Conservation (phyloP, 495 filamentous ascomycete genomes). For the Tuber calosporum region DNA sequence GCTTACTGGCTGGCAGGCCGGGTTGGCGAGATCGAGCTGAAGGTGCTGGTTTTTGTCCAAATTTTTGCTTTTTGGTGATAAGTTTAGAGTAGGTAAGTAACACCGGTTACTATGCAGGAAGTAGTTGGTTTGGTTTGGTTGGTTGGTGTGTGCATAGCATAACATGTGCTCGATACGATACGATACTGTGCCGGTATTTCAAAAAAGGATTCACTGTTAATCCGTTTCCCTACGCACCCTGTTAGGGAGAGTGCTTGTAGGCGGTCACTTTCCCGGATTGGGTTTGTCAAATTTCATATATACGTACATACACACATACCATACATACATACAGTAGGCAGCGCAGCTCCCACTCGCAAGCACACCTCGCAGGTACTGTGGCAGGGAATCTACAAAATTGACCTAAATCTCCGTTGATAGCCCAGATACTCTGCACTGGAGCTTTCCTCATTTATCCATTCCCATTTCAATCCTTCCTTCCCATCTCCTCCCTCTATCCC, state of each 20-base stretch:
- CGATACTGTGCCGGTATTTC: background rate
- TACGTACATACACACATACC: too few species aligned
- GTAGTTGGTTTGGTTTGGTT: too few species aligned
- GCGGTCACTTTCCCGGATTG: background rate
- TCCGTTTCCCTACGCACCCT: background rate
- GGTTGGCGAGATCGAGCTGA: background rate
- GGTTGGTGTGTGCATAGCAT: background rate
- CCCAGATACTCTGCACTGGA: background rate
- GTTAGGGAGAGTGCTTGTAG: background rate
- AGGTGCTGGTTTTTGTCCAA: background rate
- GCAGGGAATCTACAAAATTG: background rate
- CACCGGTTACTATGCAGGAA: background rate
- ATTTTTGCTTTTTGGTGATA: background rate
- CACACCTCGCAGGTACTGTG: background rate
- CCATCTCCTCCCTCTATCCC: background rate
- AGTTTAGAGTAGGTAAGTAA: background rate
- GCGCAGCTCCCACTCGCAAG: background rate
- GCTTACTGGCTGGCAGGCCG: background rate
- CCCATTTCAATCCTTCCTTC: background rate
- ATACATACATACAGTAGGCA: too few species aligned
- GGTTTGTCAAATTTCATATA: background rate
- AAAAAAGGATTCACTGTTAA: background rate
- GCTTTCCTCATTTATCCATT: background rate
- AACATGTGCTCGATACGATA: background rate
- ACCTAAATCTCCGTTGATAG: background rate